Evolutionary conservation across 345 rosid species (phyloP), one percentile per base, ranked within the genome.

Genomic region (Salix koriyanagi): DNA sequence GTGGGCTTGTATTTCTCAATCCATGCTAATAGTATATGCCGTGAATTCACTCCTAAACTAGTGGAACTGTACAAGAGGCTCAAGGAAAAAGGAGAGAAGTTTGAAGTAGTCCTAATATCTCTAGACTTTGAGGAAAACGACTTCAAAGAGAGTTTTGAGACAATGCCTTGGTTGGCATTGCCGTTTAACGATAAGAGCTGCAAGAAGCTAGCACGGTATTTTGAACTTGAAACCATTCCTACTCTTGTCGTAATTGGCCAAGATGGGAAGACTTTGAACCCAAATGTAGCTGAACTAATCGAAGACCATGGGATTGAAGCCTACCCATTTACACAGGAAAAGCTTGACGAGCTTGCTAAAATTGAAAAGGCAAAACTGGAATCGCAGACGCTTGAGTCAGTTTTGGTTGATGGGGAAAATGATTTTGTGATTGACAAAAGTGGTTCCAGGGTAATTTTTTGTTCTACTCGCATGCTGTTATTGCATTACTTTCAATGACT

Each of bases 311-410:
- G 95, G 23, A 46, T 66, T 61, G 68, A 77, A 71, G 92, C 95
- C 9, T 92, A 86, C 77, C 97, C 98, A 44, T 92, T 92, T 81
- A 82, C 89, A 14, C 88, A 87, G 1, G 90, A 88, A 78, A 91
- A 87, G 42, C 70, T 81, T 7, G 81, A 34, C 4, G 81, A 70
- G 86, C 87, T 90, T 72, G 81, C 82, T 74, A 91, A 79, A 79
- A 76, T 86, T 41, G 87, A 83, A 69, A 85, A 87, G 79, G 90
- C 88, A 11, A 86, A 75, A 76, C 60, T 73, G 71, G 90, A 82
- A 77, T 74, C 89, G n/a, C 89, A 88, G 80, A 88, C 96, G 14
- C 82, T 91, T 4, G 86, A 90, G 77, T 90, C 88, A 11, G 26
- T 90, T 82, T 79, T 91, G 80, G 88, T 90, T 75, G 79, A 86